Evolutionary conservation across 2,329 filamentous ascomycete species (phyloP), one percentile per base, ranked within the genome.

Genomic region (Stagonosporopsis rhizophila): DNA sequence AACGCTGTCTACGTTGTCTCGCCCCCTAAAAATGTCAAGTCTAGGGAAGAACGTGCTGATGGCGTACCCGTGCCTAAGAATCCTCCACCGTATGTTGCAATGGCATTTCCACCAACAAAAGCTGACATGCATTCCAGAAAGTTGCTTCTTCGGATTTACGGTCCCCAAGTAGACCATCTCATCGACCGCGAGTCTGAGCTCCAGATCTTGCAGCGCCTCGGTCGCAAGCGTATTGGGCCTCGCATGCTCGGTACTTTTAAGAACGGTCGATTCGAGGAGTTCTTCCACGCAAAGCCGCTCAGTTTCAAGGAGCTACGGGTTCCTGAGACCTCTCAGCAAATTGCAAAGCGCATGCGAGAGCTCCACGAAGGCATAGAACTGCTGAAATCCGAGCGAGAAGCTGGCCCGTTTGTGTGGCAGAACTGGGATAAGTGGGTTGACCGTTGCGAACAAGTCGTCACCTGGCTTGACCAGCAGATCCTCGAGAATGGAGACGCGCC

Each of bases 321-420:
- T 28, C 85, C 91, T 0, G 90, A 92, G 45, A 97, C 91, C 0
- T 96, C 90, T 30, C 90, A 86, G 69, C 91, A 96, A 72, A 99
- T 99, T 70, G 94, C 95, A 12, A 98, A 98, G 81, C 90, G 95
- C 46, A 96, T 99, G 92, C 85, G 93, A 60, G 95, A 99, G 76
- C 83, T 99, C 32, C 95, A 99, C 69, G 91, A 96, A 48, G 95
- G 95, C 0, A 89, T 99, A 59, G 92, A 97, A 25, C 81, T 99
- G 19, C 83, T 96, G 0, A 85, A 89, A 1, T 82, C 87, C 32
- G 95, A 99, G 76, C 84, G 87, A 46, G 85, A 90, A 32, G 87
- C 83, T 19, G 95, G 95, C 0, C 90, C 95, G 0, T 89, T 87
- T 52, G 89, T 96, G 11, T 96, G 92, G 85, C 87, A 85, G 65